A percentile compares a stretch with the other conserved stretches of the same genome.
Evolutionary conservation across 805 yeast genomes (phyloP).

Genomic region (Candida bentonensis): DNA sequence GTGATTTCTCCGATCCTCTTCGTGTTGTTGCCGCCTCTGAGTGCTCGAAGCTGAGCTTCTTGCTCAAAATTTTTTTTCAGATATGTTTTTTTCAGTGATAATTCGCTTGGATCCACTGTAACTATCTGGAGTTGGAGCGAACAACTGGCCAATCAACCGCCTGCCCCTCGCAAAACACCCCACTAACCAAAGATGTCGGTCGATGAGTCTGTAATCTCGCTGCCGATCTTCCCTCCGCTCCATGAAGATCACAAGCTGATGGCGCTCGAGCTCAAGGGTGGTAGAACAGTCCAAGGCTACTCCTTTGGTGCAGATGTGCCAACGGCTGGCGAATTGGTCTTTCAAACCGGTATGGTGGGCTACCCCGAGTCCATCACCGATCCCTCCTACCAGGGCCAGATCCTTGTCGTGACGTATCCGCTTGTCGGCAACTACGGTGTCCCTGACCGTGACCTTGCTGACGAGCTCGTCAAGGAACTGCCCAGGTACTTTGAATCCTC

Average conservation of each 20-base stretch:
- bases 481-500: constrained; percentile 91
- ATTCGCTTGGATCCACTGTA: too few species aligned
- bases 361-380: constrained; percentile 97
- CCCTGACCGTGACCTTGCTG: constrained; percentile 70
- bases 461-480: constrained; percentile 57
- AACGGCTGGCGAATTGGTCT: constrained; percentile 93
- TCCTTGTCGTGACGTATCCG: constrained; percentile 90
- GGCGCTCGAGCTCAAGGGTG: constrained; percentile 82
- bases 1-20: too few species aligned
- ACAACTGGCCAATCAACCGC: too few species aligned
- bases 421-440: constrained; percentile 98
- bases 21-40: too few species aligned
- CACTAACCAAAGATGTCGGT: constrained; percentile 5
- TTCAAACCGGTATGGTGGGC: constrained; percentile 99
- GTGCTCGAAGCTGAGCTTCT: too few species aligned
- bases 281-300: constrained; percentile 79
- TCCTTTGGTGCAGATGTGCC: constrained; percentile 89
- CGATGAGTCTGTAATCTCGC: constrained; percentile 24
- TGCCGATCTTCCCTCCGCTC: constrained; percentile 86
- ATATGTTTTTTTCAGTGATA: too few species aligned
- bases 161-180: neutral
- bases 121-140: too few species aligned
- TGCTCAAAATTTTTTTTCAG: too few species aligned
- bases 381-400: constrained; percentile 97
- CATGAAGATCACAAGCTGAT: constrained; percentile 67